Base-by-base conservation (phyloP, 1,284 basidiomycete species). In the Apiotrichum akiyoshidainum region DNA sequence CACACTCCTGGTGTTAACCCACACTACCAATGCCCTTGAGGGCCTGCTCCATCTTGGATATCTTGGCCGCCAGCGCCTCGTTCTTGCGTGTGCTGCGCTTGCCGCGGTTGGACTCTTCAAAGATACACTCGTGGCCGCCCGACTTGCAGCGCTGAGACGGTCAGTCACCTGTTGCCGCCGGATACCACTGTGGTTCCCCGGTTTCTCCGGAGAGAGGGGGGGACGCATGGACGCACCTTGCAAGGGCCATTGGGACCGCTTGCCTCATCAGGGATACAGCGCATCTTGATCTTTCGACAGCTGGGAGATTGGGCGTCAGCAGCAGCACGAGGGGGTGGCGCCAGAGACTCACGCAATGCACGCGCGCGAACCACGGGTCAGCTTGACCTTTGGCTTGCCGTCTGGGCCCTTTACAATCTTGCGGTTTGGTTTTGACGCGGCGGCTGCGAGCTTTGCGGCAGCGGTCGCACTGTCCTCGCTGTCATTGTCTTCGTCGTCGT, bases 201-300 rank as follows among this genome's bases (percentile, higher is more conserved):
- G 19, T 19, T 19, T 44, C 17, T 35, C 35, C 41, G 41, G 34
- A n/a, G n/a, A 46, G n/a, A 46, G 16, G 33, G 42, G 50, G n/a
- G 44, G 52, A 22, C 52, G 57, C 10, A 47, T 42, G 37, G 58
- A 34, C 80, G 70, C 37, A 80, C 79, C 64, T 92, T 93, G 80
- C 93, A 97, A 0, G 93, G 92, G 0, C 90, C 90, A 0, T 91
- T 92, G 39, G 93, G 76, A 70, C 71, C 73, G 44, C 64, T 67
- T 17, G 57, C 63, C n/a, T 76, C 74, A 46, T 96, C 93, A 2
- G 91, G 92, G 19, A 96, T 91, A 67, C 95, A 99, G 67, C 95
- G 90, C 95, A 99, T 99, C 81, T 99, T 99, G 64, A 98, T 86
- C 50, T 92, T 87, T 37, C 95, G 86, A 76, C 95, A 98, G 22